Conservation (phyloP, 2,329 filamentous ascomycete genomes). For the Colletotrichum sp. region DNA sequence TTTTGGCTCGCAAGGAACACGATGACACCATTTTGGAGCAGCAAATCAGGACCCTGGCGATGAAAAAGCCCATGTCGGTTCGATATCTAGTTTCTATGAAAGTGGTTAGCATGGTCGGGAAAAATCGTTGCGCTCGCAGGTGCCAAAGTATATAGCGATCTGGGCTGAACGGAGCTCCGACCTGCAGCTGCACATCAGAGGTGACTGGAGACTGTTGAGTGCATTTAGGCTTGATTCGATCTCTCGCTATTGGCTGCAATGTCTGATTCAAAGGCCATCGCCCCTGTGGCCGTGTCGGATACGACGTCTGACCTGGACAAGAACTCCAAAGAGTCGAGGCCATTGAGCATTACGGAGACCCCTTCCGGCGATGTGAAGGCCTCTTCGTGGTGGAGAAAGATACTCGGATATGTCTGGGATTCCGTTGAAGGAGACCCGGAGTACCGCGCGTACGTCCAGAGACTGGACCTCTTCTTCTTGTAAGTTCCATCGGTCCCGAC, state of each 20-base stretch:
- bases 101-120: not conserved
- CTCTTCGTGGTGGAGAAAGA: not conserved
- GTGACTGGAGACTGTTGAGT: not conserved
- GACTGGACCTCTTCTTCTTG: slow-evolving; percentile 9
- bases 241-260: not conserved
- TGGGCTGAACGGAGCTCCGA: not conserved
- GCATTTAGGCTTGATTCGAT: not conserved
- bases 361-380: not conserved
- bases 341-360: not conserved
- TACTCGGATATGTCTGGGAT: slow-evolving; percentile 4
- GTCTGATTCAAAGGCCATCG: not conserved
- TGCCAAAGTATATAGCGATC: slow-evolving; percentile 3
- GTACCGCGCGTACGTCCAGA: not conserved
- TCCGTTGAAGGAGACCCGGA: slow-evolving; percentile 5
- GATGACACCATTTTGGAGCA: not conserved
- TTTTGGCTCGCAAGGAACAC: not conserved
- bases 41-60: not conserved
- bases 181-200: not conserved
- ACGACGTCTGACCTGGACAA: not conserved
- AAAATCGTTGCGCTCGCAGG: slow-evolving; percentile 2
- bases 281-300: not conserved
- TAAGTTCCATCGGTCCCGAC: not conserved
- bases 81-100: not conserved
- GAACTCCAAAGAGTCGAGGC: not conserved
- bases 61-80: not conserved